Evolutionary conservation across 192 early-diverging fungal species (phyloP).

Genomic region (Obelidium mucronatum): DNA sequence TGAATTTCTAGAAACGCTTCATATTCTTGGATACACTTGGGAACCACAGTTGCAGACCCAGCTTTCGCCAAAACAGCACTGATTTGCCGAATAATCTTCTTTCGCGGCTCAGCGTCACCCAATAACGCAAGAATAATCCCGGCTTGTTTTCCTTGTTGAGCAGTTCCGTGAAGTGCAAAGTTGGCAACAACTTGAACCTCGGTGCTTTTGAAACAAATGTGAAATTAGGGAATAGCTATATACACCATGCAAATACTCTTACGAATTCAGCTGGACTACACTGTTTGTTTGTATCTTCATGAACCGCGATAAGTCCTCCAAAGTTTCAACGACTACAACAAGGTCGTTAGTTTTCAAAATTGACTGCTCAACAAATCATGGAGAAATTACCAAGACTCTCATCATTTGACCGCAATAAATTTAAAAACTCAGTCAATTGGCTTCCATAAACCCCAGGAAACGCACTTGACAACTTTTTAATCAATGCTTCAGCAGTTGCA

Average conservation of each 20-base stretch:
- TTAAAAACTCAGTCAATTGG: constrained; percentile 58
- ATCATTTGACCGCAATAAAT: constrained; percentile 50
- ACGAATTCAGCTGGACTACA: too few species aligned
- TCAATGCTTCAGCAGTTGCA: constrained; percentile 55
- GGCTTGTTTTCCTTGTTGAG: constrained; percentile 75
- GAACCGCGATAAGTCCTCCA: constrained; percentile 76
- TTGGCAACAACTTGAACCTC: constrained; percentile 50
- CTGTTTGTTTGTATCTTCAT: too few species aligned
- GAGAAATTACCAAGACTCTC: constrained; percentile 49
- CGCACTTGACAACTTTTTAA: constrained; percentile 60
- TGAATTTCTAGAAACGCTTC: not conserved
- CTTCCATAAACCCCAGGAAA: constrained; percentile 68
- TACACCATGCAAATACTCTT: too few species aligned
- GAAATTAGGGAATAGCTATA: not conserved
- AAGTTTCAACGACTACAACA: constrained; percentile 48
- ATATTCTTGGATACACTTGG: not conserved
- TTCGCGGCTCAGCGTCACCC: constrained; percentile 11
- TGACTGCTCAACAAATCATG: too few species aligned
- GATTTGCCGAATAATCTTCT: not conserved
- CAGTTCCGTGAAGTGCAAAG: constrained; percentile 63
- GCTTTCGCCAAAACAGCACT: not conserved
- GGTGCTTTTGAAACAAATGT: constrained; percentile 30
- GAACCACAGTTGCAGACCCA: not conserved
- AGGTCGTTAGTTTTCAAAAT: too few species aligned
- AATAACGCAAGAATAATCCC: constrained; percentile 73